Percentiles rank a stretch among this genome's conserved stretches.
Evolutionary conservation across 441 rosid species (phyloP).

Genomic region (Populus tomentosa): DNA sequence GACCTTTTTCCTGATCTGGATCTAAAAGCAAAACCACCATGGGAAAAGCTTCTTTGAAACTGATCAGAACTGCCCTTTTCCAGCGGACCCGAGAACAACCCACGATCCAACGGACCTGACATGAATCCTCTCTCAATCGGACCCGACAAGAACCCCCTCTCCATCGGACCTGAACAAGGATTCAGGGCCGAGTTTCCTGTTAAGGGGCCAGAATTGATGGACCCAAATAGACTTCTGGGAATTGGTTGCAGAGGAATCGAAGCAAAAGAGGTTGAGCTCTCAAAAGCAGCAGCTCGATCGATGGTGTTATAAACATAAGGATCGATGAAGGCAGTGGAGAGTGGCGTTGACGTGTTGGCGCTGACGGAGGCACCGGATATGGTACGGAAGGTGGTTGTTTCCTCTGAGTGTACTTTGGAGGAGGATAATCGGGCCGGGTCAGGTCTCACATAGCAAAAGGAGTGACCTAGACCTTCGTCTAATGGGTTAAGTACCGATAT

Average conservation of each 20-base stretch:
- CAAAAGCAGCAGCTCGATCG: slow-evolving; percentile 46
- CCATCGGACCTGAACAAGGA: slow-evolving; percentile 53
- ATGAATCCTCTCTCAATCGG: slow-evolving; percentile 75
- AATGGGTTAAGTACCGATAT: slow-evolving; percentile 27
- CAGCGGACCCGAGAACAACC: slow-evolving; percentile 50
- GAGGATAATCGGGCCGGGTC: slow-evolving; percentile 30
- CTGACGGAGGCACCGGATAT: slow-evolving; percentile 55
- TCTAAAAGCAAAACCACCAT: slow-evolving; percentile 35
- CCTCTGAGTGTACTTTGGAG: slow-evolving; percentile 43
- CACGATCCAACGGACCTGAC: slow-evolving; percentile 66
- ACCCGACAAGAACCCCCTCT: slow-evolving; percentile 77
- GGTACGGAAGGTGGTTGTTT: slow-evolving; percentile 43
- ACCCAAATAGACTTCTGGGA: slow-evolving; percentile 32
- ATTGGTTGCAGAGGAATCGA: slow-evolving; percentile 46
- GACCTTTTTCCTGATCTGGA: slow-evolving; percentile 29
- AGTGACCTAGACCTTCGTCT: slow-evolving; percentile 50
- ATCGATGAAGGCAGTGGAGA: slow-evolving; percentile 40
- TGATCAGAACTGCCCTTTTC: slow-evolving; percentile 22
- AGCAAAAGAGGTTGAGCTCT: slow-evolving; percentile 45
- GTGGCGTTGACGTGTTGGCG: slow-evolving; percentile 53
- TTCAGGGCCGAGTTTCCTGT: not conserved
- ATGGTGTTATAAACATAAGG: slow-evolving; percentile 27
- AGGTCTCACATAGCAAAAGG: slow-evolving; percentile 51
- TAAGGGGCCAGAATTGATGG: slow-evolving; percentile 37
- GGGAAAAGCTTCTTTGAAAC: slow-evolving; percentile 35